Evolutionary conservation across 495 filamentous ascomycete species (phyloP), one percentile per base, ranked within the genome.

Genomic region (Glarea lozoyensis): DNA sequence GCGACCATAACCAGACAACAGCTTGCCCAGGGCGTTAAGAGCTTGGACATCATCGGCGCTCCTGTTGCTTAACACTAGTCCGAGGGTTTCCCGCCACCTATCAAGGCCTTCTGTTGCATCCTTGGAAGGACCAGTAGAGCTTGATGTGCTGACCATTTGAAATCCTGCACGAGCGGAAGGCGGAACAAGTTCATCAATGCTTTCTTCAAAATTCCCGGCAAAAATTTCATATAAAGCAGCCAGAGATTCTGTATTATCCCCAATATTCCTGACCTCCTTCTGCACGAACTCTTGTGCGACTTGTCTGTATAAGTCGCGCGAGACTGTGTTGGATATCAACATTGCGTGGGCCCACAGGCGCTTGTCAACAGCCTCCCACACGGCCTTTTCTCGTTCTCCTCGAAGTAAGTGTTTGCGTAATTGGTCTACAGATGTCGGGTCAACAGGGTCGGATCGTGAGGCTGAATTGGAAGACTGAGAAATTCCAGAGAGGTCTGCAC

Each of bases 321-420:
- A 69, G 16, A 90, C 73, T 1, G 90, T 90, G 24, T 84, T 88
- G 13, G 93, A 79, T 32, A 99, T 78, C 27, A 97, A 73, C 70
- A 99, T 81, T 7, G 93, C 93, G 63, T 99, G 93, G 10, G 84
- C 90, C 93, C 93, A 99, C 3, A 97, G 66, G 27, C 87, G 79
- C 57, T 84, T 82, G 56, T 99, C 93, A n/a, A 85, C 89, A 5
- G 93, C 93, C 43, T 78, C 68, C 92, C 92, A 97, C 10, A 94
- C 81, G 2, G 93, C 93, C 53, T 89, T 87, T 54, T 94, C 88
- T 10, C 84, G 74, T 22, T 99, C 84, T 10, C 93, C 92, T 25
- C 69, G 61, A 4, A 94, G 64, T 17, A 99, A 73, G 48, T 77
- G 64, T 19, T 68, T 77, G 9, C 85, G 79, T 36, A 99, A 70